Evolutionary conservation across 2,329 filamentous ascomycete genomes (phyloP).

Genomic region (Calonectria pseudoreteaudii): DNA sequence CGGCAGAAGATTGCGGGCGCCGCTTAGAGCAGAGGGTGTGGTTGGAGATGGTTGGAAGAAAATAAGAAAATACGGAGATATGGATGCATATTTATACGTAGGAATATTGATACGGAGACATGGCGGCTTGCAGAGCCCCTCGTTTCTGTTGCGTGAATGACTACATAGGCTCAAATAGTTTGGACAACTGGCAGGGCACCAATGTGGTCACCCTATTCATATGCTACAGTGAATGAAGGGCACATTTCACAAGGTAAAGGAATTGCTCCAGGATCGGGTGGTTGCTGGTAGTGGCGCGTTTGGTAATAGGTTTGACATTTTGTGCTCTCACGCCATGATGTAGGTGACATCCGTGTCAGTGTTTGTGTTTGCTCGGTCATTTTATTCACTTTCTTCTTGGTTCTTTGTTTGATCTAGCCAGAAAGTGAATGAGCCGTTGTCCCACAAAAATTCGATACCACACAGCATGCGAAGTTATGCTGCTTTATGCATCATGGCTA

Average conservation of each 20-base stretch:
- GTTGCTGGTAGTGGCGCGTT: background rate
- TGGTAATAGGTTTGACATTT: background rate
- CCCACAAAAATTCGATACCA: too few species aligned
- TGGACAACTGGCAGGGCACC: background rate
- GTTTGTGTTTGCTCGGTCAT: background rate
- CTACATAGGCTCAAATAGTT: background rate
- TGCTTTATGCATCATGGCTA: too few species aligned
- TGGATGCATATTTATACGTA: too few species aligned
- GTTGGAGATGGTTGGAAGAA: background rate
- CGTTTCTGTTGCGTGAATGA: background rate
- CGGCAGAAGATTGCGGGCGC: too few species aligned
- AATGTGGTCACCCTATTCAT: background rate
- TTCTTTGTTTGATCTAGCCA: background rate
- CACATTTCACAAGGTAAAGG: background rate
- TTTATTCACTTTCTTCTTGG: background rate
- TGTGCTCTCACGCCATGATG: background rate
- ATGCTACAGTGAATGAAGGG: background rate
- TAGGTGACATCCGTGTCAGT: background rate
- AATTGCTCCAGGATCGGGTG: background rate
- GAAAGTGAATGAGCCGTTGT: too few species aligned
- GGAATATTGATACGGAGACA: background rate
- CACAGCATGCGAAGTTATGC: too few species aligned
- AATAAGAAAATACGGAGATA: background rate
- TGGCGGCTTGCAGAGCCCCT: background rate
- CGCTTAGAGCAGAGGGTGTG: background rate